Evolutionary conservation across 192 early-diverging fungal genomes (phyloP).

Genomic region (Backusella mclennaniae): DNA sequence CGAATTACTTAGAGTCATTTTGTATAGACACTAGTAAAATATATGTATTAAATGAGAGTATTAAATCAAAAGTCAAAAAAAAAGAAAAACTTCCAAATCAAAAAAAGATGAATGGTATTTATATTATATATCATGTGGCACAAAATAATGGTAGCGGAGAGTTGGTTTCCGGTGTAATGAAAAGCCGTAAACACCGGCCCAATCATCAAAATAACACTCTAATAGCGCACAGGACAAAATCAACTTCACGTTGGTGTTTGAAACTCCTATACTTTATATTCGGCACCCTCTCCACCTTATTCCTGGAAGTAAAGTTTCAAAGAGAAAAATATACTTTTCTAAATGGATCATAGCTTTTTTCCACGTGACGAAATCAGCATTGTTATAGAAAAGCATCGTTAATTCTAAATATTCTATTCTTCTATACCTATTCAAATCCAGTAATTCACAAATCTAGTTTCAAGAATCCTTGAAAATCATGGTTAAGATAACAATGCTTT

Average conservation of each 20-base stretch:
- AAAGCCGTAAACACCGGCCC: neutral
- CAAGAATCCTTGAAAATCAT: neutral
- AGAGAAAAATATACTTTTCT: neutral
- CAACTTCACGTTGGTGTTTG: neutral
- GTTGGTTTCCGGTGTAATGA: neutral
- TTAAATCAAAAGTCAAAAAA: neutral
- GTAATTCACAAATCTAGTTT: neutral
- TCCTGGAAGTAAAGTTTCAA: neutral
- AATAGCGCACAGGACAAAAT: constrained; percentile 6
- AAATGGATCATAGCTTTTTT: neutral
- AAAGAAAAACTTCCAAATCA: neutral
- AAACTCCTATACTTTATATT: neutral
- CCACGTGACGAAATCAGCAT: neutral
- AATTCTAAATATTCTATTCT: neutral
- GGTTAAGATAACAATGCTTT: neutral
- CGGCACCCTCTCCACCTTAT: constrained; percentile 4
- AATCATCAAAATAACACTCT: neutral
- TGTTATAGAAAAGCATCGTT: neutral
- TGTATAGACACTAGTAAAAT: neutral
- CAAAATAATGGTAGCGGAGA: constrained; percentile 3
- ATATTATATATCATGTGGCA: neutral
- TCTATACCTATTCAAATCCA: neutral
- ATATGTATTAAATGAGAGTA: constrained; percentile 2
- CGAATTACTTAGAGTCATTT: constrained; percentile 4
- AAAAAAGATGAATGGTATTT: neutral